A percentile compares a stretch with the other conserved stretches of the same genome.
Evolutionary conservation across 306 rosid genomes (phyloP).

Genomic region (Prunus davidiana): DNA sequence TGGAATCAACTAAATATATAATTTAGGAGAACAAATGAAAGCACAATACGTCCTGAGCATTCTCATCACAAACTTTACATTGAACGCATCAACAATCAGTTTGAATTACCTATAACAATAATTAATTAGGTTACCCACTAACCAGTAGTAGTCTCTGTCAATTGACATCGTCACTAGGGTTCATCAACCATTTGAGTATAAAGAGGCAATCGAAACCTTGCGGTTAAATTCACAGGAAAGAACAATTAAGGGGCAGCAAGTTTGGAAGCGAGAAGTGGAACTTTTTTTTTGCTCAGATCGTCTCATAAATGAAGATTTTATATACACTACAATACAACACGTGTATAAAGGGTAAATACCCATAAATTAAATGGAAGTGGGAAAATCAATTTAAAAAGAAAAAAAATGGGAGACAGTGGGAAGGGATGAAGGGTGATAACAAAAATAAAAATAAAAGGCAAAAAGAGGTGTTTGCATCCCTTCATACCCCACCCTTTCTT

Average conservation of each 20-base stretch:
- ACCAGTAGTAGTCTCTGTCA: too few relatives aligned
- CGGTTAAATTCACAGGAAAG: neutral
- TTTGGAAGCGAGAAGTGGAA: slow-evolving; percentile 20
- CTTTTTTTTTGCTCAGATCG: slow-evolving; percentile 34
- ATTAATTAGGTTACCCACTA: too few relatives aligned
- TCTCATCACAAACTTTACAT: too few relatives aligned
- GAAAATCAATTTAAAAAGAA: slow-evolving; percentile 25
- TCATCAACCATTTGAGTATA: too few relatives aligned
- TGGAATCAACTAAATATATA: too few relatives aligned
- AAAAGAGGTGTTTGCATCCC: slow-evolving; percentile 30
- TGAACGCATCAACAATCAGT: too few relatives aligned
- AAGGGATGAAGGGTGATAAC: slow-evolving; percentile 10
- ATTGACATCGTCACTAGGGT: too few relatives aligned
- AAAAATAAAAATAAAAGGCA: neutral
- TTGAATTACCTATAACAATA: too few relatives aligned
- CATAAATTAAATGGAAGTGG: slow-evolving; percentile 48
- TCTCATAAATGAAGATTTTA: slow-evolving; percentile 43
- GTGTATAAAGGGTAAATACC: slow-evolving; percentile 51
- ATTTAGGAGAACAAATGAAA: too few relatives aligned
- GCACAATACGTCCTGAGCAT: too few relatives aligned
- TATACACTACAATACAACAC: slow-evolving; percentile 70
- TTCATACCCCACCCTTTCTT: slow-evolving; percentile 24
- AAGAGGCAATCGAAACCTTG: too few relatives aligned
- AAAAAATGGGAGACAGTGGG: slow-evolving; percentile 8
- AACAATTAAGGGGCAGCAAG: neutral